phyloP scores from a whole-genome alignment of 495 filamentous ascomycete species.

The Neurospora intermedia region DNA sequence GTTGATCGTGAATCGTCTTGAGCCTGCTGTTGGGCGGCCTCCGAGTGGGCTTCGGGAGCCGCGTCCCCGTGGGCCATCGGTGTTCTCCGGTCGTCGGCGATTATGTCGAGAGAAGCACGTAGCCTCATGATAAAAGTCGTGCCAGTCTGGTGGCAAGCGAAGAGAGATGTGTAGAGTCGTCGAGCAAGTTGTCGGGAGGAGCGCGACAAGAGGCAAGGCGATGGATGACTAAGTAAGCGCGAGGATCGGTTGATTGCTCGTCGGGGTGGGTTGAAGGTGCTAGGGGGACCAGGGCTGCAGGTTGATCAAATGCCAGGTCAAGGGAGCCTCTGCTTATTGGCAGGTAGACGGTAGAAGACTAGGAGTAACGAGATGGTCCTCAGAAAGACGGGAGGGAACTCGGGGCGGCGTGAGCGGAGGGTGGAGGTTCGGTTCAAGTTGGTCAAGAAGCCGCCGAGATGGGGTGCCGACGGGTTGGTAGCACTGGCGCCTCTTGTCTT shows the following conservation, averaged over 20 bases:
- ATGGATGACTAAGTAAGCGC: not conserved
- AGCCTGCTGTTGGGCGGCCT: conserved; percentile 1
- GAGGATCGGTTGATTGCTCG: not conserved
- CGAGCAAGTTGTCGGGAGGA: not conserved
- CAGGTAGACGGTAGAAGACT: not conserved
- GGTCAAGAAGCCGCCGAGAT: not conserved
- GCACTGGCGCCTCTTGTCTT: not conserved
- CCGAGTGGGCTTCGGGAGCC: conserved; percentile 5
- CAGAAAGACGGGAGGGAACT: not conserved
- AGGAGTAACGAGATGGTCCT: not conserved
- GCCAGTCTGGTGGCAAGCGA: not conserved
- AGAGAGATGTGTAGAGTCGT: not conserved
- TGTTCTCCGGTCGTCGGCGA: conserved; percentile 23
- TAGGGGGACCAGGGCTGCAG: not conserved
- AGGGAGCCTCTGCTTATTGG: not conserved
- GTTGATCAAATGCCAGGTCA: not conserved
- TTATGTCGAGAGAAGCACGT: conserved; percentile 34
- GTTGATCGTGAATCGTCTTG: conserved; percentile 38
- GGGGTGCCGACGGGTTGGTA: not conserved
- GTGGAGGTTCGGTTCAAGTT: not conserved
- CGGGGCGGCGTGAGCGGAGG: not conserved
- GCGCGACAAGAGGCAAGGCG: not conserved
- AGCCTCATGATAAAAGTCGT: conserved; percentile 14
- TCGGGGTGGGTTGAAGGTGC: not conserved
- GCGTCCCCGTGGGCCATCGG: not conserved